Conservation (phyloP, 2,329 filamentous ascomycete genomes). For the Botryosphaeria dothidea region DNA sequence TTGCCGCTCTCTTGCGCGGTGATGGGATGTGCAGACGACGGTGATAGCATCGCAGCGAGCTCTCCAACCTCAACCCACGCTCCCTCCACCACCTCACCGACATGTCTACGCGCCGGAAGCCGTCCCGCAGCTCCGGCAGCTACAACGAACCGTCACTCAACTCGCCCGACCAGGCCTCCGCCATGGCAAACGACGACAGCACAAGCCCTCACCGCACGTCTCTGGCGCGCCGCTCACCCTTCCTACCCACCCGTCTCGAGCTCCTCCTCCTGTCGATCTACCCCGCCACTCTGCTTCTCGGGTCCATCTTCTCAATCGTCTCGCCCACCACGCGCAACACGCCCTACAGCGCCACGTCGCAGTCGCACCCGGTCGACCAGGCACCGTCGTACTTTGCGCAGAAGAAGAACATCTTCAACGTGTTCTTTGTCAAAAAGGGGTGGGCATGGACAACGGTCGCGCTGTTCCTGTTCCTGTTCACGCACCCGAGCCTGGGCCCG, state of each 20-base stretch:
- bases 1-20: constrained; percentile 35
- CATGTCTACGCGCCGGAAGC: constrained; percentile 13
- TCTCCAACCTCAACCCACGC: neutral
- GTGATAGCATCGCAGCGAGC: neutral
- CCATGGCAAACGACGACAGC: constrained; percentile 11
- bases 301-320: constrained; percentile 76
- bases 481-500: constrained; percentile 61
- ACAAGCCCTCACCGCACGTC: constrained; percentile 24
- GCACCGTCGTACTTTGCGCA: constrained; percentile 88
- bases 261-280: constrained; percentile 67
- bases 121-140: constrained; percentile 13
- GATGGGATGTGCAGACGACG: constrained; percentile 25
- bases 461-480: constrained; percentile 68
- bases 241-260: constrained; percentile 71
- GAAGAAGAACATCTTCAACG: constrained; percentile 90
- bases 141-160: constrained; percentile 7
- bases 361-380: constrained; percentile 60
- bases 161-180: neutral
- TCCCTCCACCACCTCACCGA: neutral
- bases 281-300: constrained; percentile 75
- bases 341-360: constrained; percentile 62
- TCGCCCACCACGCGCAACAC: constrained; percentile 68
- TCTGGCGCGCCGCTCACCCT: constrained; percentile 51
- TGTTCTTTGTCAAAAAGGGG: constrained; percentile 90
- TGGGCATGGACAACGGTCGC: constrained; percentile 88